Evolutionary conservation across 2,329 filamentous ascomycete species (phyloP).

Genomic region (Fusarium ambrosium): DNA sequence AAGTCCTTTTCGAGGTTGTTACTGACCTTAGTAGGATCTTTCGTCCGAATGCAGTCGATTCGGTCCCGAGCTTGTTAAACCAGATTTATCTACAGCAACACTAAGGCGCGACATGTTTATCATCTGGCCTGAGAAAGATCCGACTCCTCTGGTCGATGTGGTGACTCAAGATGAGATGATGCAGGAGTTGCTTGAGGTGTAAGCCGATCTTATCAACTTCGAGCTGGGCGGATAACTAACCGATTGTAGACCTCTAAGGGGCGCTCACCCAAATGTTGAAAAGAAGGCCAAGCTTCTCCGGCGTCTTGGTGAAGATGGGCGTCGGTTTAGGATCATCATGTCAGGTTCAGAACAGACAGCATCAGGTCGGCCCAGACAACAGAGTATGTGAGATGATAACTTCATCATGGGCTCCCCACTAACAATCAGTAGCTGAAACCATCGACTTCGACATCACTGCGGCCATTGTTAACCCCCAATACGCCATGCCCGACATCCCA

Average conservation of each 20-base stretch:
- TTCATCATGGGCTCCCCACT: neutral
- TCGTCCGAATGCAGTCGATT: conserved; percentile 47
- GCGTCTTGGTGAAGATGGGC: conserved; percentile 46
- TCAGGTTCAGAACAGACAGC: conserved; percentile 40
- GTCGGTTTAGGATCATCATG: conserved; percentile 46
- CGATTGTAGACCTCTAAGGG: conserved; percentile 33
- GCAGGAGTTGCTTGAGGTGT: conserved; percentile 50
- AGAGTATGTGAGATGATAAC: conserved; percentile 28
- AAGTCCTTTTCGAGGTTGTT: fast-evolving
- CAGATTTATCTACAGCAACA: conserved; percentile 28
- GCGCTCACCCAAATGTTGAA: conserved; percentile 34
- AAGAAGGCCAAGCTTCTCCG: conserved; percentile 45
- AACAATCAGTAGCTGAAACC: conserved; percentile 37
- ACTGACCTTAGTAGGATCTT: conserved; percentile 43
- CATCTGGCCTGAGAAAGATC: conserved; percentile 50
- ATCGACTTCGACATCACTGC: conserved; percentile 52
- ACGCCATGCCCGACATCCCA: conserved; percentile 42
- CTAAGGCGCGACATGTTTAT: conserved; percentile 44
- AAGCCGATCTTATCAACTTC: neutral
- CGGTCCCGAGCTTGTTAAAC: conserved; percentile 45
- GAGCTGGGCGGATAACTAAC: conserved; percentile 11
- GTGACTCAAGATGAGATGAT: conserved; percentile 51
- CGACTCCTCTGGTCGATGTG: conserved; percentile 47
- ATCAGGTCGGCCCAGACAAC: conserved; percentile 38
- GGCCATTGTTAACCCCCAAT: conserved; percentile 47